Base-by-base conservation (phyloP, 495 filamentous ascomycete genomes). In the Podospora tetraspora region DNA sequence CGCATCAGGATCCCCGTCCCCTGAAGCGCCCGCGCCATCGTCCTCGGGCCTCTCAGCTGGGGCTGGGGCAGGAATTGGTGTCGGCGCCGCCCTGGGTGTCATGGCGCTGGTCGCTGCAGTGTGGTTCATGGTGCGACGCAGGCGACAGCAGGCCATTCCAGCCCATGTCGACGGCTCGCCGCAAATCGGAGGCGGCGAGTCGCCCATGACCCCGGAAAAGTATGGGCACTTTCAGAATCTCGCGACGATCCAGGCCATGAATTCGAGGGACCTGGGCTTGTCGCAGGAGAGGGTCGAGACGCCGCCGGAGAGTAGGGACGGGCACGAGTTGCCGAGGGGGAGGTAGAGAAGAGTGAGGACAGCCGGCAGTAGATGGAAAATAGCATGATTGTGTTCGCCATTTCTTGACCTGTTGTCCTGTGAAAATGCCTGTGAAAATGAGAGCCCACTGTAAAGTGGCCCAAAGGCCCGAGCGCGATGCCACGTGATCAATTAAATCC, bases 401-500 rank as follows among this genome's bases (percentile, higher is more conserved):
- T 37, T 37, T 11, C 32, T 43, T 43, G 0, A 6, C 13, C 13
- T 37, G 32, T 19, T 43, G 34, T 43, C 34, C 34, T 43, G 34
- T 43, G 32, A 37, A 37, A 27, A 27, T 27, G 27, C 4, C 27
- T 30, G 29, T 30, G 29, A 30, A 30, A 30, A 30, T 30, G 29
- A 10, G 29, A 30, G 9, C 9, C 29, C 8, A 10, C 29, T 30
- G 29, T 5, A 27, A 27, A 27, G 27, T 27, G 32, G 34, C 13
- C 34, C 34, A 52, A n/a, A 52, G 43, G 43, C 43, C 43, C 43
- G 43, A 30, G 62, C n/a, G 16, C 63, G 52, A 59, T 8, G 27
- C n/a, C 32, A 66, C 65, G 65, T 57, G 65, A 66, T 27, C 16
- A 22, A 19, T 25, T 56, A 32, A 64, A 61, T 58, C 61, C 72